Base-by-base conservation (phyloP, 371 early-diverging fungal species). In the Rhizopus stolonifer region DNA sequence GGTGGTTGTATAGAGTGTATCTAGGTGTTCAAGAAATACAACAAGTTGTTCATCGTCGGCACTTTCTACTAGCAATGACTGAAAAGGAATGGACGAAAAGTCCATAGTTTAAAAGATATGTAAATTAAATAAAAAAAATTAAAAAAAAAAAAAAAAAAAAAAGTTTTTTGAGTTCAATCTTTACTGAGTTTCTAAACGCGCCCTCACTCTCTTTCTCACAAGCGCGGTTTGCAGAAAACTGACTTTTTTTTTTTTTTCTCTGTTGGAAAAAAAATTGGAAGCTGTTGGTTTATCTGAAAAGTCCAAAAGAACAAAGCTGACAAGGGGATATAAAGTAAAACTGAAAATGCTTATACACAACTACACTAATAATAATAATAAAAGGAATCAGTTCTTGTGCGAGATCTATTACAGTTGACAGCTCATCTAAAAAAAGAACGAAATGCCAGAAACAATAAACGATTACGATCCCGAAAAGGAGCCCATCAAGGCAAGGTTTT, bases 61-160 rank as follows among this genome's bases (percentile, higher is more conserved):
- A 54, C 69, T 71, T 3, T 69, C 55, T 1, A 63, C 26, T 21
- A 75, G 52, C n/a, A 75, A 52, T 17, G 56, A 46, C 54, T 75
- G 64, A 39, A 75, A 58, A 7, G 75, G 75, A 8, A 52, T 57
- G 15, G 72, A 66, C 21, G 70, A 64, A 57, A 71, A 75, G 31
- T 75, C 75, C 75, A 75, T 71, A n/a, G n/a, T n/a, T n/a, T n/a
- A n/a, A n/a, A n/a, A n/a, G n/a, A n/a, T n/a, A n/a, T n/a, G n/a
- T n/a, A n/a, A n/a, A n/a, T n/a, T n/a, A n/a, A n/a, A n/a, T n/a
- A n/a, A n/a, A n/a, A n/a, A n/a, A n/a, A n/a, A n/a, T n/a, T n/a
- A n/a, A n/a, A n/a, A 15, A 38, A 38, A 38, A 15, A 38, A 6
- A 38, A 4, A 38, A 38, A 7, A 38, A 1, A n/a, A 15, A 38